phyloP scores from a whole-genome alignment of 306 rosid species.

The Boehmeria nivea region DNA sequence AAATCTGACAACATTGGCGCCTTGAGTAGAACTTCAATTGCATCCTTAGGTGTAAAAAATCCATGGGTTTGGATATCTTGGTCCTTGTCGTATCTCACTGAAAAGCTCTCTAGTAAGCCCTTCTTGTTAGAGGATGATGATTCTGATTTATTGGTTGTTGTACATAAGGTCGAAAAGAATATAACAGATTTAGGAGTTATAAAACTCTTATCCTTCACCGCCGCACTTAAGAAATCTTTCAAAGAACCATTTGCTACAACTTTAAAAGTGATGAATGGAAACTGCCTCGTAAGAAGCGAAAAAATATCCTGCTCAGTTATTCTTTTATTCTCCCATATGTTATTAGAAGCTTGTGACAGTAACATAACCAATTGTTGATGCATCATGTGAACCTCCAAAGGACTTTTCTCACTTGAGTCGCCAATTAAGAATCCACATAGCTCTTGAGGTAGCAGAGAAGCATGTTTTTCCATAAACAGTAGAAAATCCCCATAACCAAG shows the following conservation, averaged over 20 bases:
- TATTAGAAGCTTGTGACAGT: constrained; percentile 67
- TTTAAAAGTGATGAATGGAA: constrained; percentile 61
- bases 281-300: constrained; percentile 61
- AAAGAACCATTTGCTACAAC: constrained; percentile 42
- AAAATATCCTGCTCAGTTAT: constrained; percentile 49
- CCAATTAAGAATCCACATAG: constrained; percentile 37
- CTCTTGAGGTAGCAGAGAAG: constrained; percentile 54
- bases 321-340: constrained; percentile 50
- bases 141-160: constrained; percentile 29
- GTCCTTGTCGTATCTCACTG: constrained; percentile 21
- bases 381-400: constrained; percentile 54
- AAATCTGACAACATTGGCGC: constrained; percentile 81
- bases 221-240: constrained; percentile 45
- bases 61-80: constrained; percentile 24
- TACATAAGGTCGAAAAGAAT: constrained; percentile 60
- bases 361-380: constrained; percentile 55
- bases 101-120: constrained; percentile 24
- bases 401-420: constrained; percentile 32
- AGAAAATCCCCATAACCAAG: constrained; percentile 80
- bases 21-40: constrained; percentile 55
- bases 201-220: constrained; percentile 36
- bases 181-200: constrained; percentile 52
- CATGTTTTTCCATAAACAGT: constrained; percentile 49
- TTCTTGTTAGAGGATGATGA: constrained; percentile 36
- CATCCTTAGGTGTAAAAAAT: constrained; percentile 49